phyloP scores from a whole-genome alignment of 768 basidiomycete genomes.

The Chiua virens region DNA sequence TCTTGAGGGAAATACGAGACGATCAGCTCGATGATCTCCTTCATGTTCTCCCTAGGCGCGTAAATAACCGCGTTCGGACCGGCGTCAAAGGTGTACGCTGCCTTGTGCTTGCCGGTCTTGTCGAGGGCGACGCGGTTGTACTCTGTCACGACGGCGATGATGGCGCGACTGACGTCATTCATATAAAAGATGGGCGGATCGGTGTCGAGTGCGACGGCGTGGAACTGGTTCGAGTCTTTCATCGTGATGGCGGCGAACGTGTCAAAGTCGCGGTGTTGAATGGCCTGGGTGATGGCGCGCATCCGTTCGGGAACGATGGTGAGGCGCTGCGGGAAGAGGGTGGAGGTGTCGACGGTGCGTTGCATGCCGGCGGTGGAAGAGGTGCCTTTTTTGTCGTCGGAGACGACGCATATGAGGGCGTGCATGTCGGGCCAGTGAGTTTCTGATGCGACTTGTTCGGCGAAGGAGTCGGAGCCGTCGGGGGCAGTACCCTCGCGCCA shows the following conservation, averaged over 20 bases:
- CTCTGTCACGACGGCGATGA: constrained; percentile 89
- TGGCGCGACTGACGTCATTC: constrained; percentile 95
- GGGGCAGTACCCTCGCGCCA: constrained; percentile 64
- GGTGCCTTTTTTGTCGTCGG: constrained; percentile 95
- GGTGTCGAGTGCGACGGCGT: constrained; percentile 96
- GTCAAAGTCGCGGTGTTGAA: constrained; percentile 78
- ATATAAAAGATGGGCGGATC: constrained; percentile 99
- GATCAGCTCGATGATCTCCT: constrained; percentile 74
- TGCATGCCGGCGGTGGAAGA: constrained; percentile 97
- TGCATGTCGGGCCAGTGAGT: constrained; percentile 94
- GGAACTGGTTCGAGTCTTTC: constrained; percentile 98
- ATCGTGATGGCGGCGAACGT: constrained; percentile 90
- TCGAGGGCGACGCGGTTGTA: constrained; percentile 80
- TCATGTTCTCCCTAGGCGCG: constrained; percentile 72
- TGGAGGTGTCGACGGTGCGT: constrained; percentile 89
- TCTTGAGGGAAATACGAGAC: constrained; percentile 85
- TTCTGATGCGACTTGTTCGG: constrained; percentile 81
- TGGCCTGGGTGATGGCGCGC: constrained; percentile 78
- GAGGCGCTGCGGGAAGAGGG: constrained; percentile 88
- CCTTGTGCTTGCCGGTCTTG: constrained; percentile 60
- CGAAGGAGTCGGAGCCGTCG: constrained; percentile 84
- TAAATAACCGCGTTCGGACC: constrained; percentile 99
- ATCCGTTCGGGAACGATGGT: constrained; percentile 88
- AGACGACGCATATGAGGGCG: constrained; percentile 96
- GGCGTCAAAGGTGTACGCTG: constrained; percentile 99